Evolutionary conservation across 805 yeast genomes (phyloP), one percentile per base, ranked within the genome.

Genomic region (Diddensiella caesifluorescens): DNA sequence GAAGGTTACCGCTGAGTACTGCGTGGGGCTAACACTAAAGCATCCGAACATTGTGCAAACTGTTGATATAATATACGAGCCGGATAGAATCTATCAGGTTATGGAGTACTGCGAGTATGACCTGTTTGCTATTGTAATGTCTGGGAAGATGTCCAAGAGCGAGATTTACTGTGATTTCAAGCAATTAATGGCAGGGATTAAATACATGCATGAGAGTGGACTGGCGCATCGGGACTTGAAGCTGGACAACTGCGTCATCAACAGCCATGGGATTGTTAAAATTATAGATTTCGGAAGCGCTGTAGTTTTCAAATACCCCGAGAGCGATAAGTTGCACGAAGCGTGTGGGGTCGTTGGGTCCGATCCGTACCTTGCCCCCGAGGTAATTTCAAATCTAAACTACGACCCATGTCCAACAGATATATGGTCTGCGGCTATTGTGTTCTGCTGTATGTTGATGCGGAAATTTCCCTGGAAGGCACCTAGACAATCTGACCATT

Each of bases 21-120:
- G 96, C 67, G 84, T 89, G 54, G 96, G 97, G 0, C 80, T 90
- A 1, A 83, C 96, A 1, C 70, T 89, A 48, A 82, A 83, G 57
- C 95, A 89, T 62, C 86, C 94, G 16, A 88, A 89, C 59, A 83
- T 89, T 50, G 83, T 89, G 45, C 90, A 85, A 60, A 89, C 97
- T 1, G 77, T 89, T 40, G 97, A 89, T 58, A 87, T 89, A 39
- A 82, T 89, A 35, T 87, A 86, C 62, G 97, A 89, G 55, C 79
- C 82, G 51, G 92, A 85, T 48, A 71, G 90, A 43, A 82, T 87
- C 45, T 77, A 83, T 53, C 96, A 89, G 64, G 89, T 89, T 35
- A 83, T 89, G 94, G 97, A 89, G 58, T 89, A 86, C 62, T 88
- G 95, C 61, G 95, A 89, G 52, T 88, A 75, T 59, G 97, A 89